Percentiles rank a stretch among this genome's conserved stretches.
Conservation (phyloP, 2,329 filamentous ascomycete species). For the Aspergillus persii region DNA sequence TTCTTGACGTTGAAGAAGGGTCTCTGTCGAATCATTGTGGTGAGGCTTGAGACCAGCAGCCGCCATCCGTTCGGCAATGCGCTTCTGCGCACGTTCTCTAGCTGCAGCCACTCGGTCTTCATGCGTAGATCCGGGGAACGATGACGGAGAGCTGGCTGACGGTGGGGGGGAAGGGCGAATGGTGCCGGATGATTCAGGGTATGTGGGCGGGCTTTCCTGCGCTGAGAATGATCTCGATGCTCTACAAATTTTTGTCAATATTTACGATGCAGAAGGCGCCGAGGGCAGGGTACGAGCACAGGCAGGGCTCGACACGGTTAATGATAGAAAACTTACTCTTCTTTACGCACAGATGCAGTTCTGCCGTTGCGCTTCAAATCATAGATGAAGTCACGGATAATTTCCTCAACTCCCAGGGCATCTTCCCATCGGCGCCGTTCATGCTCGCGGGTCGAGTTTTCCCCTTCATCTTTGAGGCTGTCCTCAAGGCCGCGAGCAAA, state of each 20-base stretch:
- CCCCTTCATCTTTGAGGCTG: constrained; percentile 75
- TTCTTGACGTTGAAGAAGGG: constrained; percentile 77
- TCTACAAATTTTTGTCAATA: constrained; percentile 29
- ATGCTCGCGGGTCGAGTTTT: constrained; percentile 77
- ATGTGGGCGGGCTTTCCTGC: constrained; percentile 52
- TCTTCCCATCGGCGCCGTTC: constrained; percentile 95
- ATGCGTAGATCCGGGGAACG: constrained; percentile 81
- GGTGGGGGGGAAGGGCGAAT: constrained; percentile 46
- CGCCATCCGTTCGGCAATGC: constrained; percentile 93
- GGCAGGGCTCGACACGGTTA: background rate
- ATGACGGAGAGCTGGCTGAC: constrained; percentile 60
- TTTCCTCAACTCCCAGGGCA: constrained; percentile 90
- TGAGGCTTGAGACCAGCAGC: constrained; percentile 87
- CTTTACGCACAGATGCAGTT: constrained; percentile 65
- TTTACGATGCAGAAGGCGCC: background rate
- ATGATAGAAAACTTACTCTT: constrained; percentile 48
- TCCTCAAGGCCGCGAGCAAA: constrained; percentile 84
- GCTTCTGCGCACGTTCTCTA: constrained; percentile 92
- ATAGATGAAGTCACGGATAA: constrained; percentile 96
- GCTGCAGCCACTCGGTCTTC: constrained; percentile 95
- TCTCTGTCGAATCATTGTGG: constrained; percentile 72
- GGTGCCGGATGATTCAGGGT: constrained; percentile 51
- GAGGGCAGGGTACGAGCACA: background rate
- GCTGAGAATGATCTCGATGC: constrained; percentile 52
- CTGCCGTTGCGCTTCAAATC: constrained; percentile 87